Percentiles rank a stretch among this genome's conserved stretches.
Conservation (phyloP, 108 stramenopile genomes). For the Nitzschia putrida region DNA sequence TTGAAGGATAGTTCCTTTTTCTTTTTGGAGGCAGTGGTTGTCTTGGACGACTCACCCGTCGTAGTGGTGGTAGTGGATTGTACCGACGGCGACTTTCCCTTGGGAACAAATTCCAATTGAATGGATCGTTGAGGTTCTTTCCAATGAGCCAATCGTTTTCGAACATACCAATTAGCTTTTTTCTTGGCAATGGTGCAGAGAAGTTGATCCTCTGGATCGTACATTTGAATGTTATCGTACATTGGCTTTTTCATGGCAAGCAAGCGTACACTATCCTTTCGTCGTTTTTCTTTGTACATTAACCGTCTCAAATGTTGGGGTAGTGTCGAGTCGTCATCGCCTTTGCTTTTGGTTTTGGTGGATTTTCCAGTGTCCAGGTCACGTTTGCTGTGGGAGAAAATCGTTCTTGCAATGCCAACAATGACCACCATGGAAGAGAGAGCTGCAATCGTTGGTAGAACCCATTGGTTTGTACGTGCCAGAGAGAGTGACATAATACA, state of each 20-base stretch:
- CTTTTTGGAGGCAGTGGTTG: background rate
- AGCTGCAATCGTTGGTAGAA: background rate
- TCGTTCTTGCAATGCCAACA: background rate
- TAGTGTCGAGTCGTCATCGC: too few species aligned
- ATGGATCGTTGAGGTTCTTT: slow-evolving; percentile 35
- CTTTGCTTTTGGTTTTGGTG: too few species aligned
- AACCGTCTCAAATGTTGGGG: slow-evolving; percentile 57
- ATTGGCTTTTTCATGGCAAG: slow-evolving; percentile 79
- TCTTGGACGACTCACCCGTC: slow-evolving; percentile 12
- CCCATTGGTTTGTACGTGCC: too few species aligned
- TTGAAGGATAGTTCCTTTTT: slow-evolving; percentile 37
- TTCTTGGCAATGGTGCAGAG: slow-evolving; percentile 73
- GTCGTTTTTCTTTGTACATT: slow-evolving; percentile 60
- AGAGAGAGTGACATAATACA: too few species aligned
- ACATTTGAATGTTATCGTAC: slow-evolving; percentile 86
- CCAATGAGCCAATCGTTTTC: slow-evolving; percentile 70
- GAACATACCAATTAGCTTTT: slow-evolving; percentile 84
- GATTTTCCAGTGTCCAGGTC: too few species aligned
- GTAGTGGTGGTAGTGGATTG: slow-evolving; percentile 1
- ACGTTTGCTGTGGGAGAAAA: background rate
- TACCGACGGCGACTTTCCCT: slow-evolving; percentile 3
- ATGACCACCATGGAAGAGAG: background rate
- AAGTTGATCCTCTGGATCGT: slow-evolving; percentile 48
- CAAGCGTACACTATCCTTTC: slow-evolving; percentile 60
- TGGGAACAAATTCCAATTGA: slow-evolving; percentile 51